Evolutionary conservation across 129 eudicot species (phyloP).

Genomic region (Glebionis coronaria): DNA sequence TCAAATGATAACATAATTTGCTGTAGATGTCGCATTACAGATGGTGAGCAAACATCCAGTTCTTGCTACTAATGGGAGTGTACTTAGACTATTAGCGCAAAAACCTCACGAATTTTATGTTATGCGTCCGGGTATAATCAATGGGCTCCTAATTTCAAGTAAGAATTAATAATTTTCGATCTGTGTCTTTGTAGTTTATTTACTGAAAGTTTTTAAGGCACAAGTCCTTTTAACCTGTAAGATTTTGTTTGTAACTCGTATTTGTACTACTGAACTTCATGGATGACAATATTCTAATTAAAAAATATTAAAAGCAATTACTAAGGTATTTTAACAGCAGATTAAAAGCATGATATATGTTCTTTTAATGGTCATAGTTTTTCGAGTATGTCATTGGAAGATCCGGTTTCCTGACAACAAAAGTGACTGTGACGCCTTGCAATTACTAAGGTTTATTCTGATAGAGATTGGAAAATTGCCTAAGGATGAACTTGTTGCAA

Average conservation of each 20-base stretch:
- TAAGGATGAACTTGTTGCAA: constrained; percentile 3
- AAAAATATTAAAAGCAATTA: no score
- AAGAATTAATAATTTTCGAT: not conserved
- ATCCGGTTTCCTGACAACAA: not conserved
- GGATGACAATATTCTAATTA: no score
- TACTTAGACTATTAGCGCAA: constrained; percentile 23
- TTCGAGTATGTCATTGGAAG: not conserved
- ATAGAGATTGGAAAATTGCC: constrained; percentile 5
- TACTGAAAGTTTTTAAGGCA: no score
- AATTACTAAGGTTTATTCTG: constrained; percentile 6
- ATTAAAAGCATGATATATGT: not conserved
- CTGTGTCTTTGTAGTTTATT: not conserved
- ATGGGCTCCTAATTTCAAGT: constrained; percentile 1
- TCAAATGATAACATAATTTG: not conserved
- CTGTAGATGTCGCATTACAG: constrained; percentile 27
- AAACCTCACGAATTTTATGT: constrained; percentile 14
- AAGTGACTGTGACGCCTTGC: constrained; percentile 8
- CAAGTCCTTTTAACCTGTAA: no score
- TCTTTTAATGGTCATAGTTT: not conserved
- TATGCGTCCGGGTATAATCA: not conserved
- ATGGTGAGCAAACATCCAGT: constrained; percentile 5
- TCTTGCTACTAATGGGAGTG: constrained; percentile 10
- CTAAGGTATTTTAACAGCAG: no score
- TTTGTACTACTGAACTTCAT: no score
- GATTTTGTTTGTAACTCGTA: no score